Evolutionary conservation across 345 rosid genomes (phyloP), one percentile per base, ranked within the genome.

Genomic region (Gossypium anomalum): DNA sequence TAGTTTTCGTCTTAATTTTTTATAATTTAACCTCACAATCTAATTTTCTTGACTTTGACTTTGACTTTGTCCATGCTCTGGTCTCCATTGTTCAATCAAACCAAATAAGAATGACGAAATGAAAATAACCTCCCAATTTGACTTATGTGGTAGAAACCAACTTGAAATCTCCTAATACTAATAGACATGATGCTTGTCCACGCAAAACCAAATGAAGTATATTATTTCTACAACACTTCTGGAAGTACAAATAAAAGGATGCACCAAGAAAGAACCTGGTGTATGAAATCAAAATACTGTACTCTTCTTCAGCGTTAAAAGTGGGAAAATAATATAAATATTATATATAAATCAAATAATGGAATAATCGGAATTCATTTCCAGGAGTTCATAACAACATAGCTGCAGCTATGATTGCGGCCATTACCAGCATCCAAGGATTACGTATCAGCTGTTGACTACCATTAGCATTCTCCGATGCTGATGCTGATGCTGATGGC

Each of bases 371-470:
- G 22, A 57, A 62, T n/a, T 16, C 48, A 51, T 22, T 13, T 72
- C 59, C 45, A 47, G 59, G 65, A n/a, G 27, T 75, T 83, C 75
- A 81, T 25, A 80, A 38, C 77, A 82, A 73, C 61, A 70, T 70
- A 3, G 62, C 16, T 9, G 74, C 67, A 52, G 75, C 77, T 3
- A 57, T 22, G 62, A 14, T 57, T 9, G 73, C 29, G 44, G 80
- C 44, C 69, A 71, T 22, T 23, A 68, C 44, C 43, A 82, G 66
- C 70, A 43, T 63, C 45, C n/a, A 56, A 8, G 51, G 71, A 61
- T 19, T 38, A 56, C 38, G 16, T 58, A 19, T 56, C 52, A 48
- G 68, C 19, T 25, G 78, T 16, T n/a, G 78, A 75, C 83, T 60
- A 57, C 71, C 76, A 60, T 23, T 83, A 16, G 7, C 22, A 38